Conservation (phyloP, 768 basidiomycete species). For the Boletus tylopilopsis region DNA sequence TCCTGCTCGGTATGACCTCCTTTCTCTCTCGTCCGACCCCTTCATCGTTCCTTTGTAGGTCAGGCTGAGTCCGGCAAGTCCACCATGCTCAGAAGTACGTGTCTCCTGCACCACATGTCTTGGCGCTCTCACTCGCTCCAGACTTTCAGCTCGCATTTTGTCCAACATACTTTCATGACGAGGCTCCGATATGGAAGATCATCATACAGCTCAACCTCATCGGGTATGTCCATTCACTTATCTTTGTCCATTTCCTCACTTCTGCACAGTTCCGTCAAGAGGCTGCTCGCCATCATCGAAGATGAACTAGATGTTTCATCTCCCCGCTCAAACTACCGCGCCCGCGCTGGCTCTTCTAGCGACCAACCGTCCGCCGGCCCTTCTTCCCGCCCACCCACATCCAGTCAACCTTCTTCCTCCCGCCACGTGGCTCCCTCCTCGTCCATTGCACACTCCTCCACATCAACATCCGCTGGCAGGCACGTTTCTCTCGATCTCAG, state of each 20-base stretch:
- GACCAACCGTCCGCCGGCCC: not conserved
- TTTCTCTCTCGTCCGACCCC: rapidly evolving
- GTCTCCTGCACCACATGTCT: not conserved
- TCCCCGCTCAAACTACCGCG: not conserved
- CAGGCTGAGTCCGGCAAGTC: constrained; percentile 33
- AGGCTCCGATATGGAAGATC: constrained; percentile 56
- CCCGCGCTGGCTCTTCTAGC: not conserved
- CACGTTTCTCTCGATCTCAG: not conserved
- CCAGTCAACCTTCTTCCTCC: not conserved
- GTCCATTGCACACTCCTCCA: too few species aligned
- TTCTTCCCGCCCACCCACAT: not conserved
- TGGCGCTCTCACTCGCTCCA: constrained; percentile 19
- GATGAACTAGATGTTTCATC: constrained; percentile 36
- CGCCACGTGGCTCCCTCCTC: not conserved
- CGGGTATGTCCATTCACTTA: constrained; percentile 33
- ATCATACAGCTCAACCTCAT: constrained; percentile 71
- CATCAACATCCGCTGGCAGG: not conserved
- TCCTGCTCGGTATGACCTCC: constrained; percentile 22
- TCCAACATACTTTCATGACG: constrained; percentile 55
- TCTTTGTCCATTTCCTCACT: not conserved
- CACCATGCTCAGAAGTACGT: constrained; percentile 28
- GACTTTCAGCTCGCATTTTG: constrained; percentile 69
- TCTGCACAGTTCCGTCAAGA: constrained; percentile 49
- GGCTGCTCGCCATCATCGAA: constrained; percentile 50
- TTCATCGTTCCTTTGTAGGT: constrained; percentile 9